Percentiles rank a stretch among this genome's conserved stretches.
Conservation (phyloP, 176 grass and related monocot genomes). For the Cenchrus americanus region DNA sequence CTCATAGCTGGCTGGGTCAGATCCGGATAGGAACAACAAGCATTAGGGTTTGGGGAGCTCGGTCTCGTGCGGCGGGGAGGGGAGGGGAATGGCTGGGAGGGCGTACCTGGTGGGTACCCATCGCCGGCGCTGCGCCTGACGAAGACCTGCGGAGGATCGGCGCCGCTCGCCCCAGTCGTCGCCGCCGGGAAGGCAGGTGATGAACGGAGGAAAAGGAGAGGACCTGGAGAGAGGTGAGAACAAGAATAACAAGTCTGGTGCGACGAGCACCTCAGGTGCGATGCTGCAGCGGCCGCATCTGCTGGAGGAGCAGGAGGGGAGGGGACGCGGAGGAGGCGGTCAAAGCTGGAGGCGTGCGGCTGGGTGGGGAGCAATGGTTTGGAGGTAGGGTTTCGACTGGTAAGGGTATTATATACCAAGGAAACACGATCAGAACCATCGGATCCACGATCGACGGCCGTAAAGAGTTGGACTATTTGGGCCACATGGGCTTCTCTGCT, state of each 20-base stretch:
- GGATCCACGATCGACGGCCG: no score
- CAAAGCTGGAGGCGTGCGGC: no score
- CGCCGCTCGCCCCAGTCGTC: not conserved
- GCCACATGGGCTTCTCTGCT: no score
- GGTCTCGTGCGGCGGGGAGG: not conserved
- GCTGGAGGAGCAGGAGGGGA: no score
- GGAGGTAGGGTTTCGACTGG: no score
- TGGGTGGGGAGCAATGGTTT: no score
- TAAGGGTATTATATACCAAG: no score
- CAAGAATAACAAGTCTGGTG: not conserved
- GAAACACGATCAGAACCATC: no score
- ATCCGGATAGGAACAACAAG: not conserved
- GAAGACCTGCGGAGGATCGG: not conserved
- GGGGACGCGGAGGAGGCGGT: no score
- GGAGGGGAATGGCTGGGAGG: not conserved
- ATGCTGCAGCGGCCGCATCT: no score
- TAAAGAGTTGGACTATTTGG: no score
- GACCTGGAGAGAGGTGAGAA: not conserved
- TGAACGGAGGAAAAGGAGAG: no score
- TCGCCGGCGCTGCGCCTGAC: not conserved
- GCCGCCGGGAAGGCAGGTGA: not conserved
- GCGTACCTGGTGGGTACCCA: not conserved
- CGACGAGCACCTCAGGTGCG: not conserved
- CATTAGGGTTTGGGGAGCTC: conserved; percentile 4
- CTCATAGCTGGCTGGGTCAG: not conserved